phyloP scores from a whole-genome alignment of 108 stramenopile species.

The Skeletonema tropicum region DNA sequence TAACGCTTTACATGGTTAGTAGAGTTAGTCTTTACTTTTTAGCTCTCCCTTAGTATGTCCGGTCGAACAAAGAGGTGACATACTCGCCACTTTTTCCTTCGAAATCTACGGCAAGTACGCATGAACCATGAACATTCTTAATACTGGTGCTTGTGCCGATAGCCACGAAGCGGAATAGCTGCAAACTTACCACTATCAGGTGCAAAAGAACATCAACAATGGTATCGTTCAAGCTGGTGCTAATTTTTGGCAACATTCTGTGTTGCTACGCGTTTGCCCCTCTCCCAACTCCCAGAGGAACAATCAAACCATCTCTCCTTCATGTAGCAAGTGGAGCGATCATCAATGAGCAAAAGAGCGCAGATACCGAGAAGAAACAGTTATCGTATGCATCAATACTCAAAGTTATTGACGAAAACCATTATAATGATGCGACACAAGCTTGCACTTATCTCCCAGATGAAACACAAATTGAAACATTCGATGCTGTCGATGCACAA shows the following conservation, averaged over 20 bases:
- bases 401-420: slow-evolving; percentile 36
- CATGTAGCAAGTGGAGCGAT: neutral
- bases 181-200: neutral
- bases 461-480: slow-evolving; percentile 3
- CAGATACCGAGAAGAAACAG: slow-evolving; percentile 5
- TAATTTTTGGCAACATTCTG: neutral
- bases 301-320: neutral
- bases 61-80: too few species aligned
- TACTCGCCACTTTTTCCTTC: too few species aligned
- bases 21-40: too few species aligned
- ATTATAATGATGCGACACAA: slow-evolving; percentile 16
- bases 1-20: too few species aligned
- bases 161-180: neutral
- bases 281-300: neutral
- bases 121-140: neutral
- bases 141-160: neutral
- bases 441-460: slow-evolving; percentile 32
- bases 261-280: neutral
- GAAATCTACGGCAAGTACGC: too few species aligned
- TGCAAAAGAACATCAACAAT: neutral
- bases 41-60: too few species aligned
- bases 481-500: neutral
- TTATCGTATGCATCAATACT: slow-evolving; percentile 40
- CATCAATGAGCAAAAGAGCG: neutral
- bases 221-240: neutral